phyloP scores from a whole-genome alignment of 495 filamentous ascomycete genomes.

The Podospora pseudocomata region DNA sequence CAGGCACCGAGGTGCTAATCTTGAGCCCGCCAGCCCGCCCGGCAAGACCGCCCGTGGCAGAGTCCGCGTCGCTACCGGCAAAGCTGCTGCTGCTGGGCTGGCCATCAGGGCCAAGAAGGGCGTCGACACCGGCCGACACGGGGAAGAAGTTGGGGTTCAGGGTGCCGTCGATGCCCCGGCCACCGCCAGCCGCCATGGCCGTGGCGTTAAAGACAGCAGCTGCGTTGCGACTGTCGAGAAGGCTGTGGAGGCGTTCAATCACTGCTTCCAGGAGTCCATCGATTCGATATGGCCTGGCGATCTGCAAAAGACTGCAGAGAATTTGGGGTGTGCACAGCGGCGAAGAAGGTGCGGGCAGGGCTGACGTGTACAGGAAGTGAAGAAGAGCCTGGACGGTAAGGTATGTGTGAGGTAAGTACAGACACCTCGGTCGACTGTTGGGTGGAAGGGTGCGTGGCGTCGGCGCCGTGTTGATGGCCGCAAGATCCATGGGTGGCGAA shows the following conservation, averaged over 20 bases:
- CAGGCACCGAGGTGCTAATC: slow-evolving; percentile 40
- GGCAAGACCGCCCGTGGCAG: slow-evolving; percentile 7
- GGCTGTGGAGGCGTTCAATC: slow-evolving; percentile 84
- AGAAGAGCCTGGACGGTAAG: slow-evolving; percentile 83
- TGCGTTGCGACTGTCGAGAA: slow-evolving; percentile 88
- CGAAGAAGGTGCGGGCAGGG: slow-evolving; percentile 68
- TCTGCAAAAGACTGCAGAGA: slow-evolving; percentile 88
- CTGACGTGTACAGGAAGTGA: slow-evolving; percentile 89
- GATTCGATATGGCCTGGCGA: slow-evolving; percentile 87
- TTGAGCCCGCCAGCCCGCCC: slow-evolving; percentile 30
- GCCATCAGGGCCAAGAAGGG: slow-evolving; percentile 30
- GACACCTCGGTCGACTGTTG: slow-evolving; percentile 69
- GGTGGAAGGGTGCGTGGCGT: slow-evolving; percentile 58
- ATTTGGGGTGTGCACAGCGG: slow-evolving; percentile 92
- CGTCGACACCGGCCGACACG: slow-evolving; percentile 24
- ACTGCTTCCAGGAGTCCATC: slow-evolving; percentile 89
- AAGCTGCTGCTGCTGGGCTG: slow-evolving; percentile 24
- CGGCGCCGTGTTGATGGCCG: slow-evolving; percentile 44
- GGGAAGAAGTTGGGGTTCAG: slow-evolving; percentile 49
- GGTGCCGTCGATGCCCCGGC: slow-evolving; percentile 60
- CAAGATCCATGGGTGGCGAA: slow-evolving; percentile 34
- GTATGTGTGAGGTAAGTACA: slow-evolving; percentile 90
- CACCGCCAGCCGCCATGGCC: slow-evolving; percentile 95
- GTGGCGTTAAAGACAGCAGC: slow-evolving; percentile 98
- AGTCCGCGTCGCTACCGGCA: slow-evolving; percentile 13